phyloP scores from a whole-genome alignment of 352 stramenopile species.

The Nannochloropsis limnetica region DNA sequence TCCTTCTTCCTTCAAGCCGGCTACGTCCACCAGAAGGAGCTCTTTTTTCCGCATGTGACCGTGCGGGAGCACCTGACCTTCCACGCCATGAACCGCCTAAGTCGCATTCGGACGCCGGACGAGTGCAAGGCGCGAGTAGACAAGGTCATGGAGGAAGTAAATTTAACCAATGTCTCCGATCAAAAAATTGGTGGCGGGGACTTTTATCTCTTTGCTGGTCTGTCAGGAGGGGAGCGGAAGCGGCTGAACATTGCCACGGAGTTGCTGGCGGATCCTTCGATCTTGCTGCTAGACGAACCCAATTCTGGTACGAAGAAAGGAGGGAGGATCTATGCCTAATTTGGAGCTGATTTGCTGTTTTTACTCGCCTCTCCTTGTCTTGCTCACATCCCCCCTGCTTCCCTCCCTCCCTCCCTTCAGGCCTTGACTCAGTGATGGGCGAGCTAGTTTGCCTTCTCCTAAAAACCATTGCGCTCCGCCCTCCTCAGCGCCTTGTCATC shows the following conservation, averaged over 20 bases:
- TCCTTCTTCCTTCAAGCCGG: slow-evolving; percentile 36
- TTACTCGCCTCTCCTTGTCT: too few species aligned
- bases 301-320: slow-evolving; percentile 30
- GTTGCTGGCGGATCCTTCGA: slow-evolving; percentile 64
- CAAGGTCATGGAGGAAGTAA: slow-evolving; percentile 41
- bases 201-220: slow-evolving; percentile 50
- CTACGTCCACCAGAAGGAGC: slow-evolving; percentile 50
- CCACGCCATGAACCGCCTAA: slow-evolving; percentile 40
- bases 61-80: slow-evolving; percentile 57
- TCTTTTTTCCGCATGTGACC: slow-evolving; percentile 55
- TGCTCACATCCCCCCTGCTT: neutral
- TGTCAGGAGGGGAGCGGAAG: slow-evolving; percentile 68
- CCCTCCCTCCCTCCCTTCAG: neutral
- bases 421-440: neutral
- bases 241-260: slow-evolving; percentile 69
- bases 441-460: slow-evolving; percentile 3
- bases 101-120: slow-evolving; percentile 38
- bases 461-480: neutral
- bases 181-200: slow-evolving; percentile 45
- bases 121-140: slow-evolving; percentile 42
- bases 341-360: too few species aligned
- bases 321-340: neutral
- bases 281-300: slow-evolving; percentile 71
- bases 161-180: slow-evolving; percentile 56
- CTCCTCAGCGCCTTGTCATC: neutral